Evolutionary conservation across 2,329 filamentous ascomycete genomes (phyloP), one percentile per base, ranked within the genome.

Genomic region (Acrodontium crateriforme): DNA sequence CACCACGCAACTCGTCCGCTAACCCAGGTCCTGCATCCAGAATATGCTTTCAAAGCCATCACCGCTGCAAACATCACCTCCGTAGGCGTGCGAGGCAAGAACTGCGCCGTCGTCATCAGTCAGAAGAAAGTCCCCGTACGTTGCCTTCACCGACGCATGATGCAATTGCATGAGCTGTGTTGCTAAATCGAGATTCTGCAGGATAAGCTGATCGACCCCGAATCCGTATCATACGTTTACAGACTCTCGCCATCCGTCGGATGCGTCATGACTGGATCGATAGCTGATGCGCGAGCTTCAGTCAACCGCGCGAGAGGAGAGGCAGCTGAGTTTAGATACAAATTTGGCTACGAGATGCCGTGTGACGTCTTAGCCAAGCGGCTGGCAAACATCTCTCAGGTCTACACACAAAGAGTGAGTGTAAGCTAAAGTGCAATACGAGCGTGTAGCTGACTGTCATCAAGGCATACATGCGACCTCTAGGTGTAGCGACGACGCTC

Each of bases 21-120:
- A 23, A 10, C 8, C 29, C 16, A 32, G 30, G 6, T 14, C 23
- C 35, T 26, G 35, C 23, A 8, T 22, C 25, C 55, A 95, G 89
- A 98, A 71, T 98, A 98, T 87, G 89, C 89, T 48, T 98, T 98
- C 76, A 98, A 98, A 68, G 89, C 89, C 34, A 98, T 98, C 62
- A 98, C 89, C 46, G 87, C 89, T 37, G 89, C 89, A 46, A 95
- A 95, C 62, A 95, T 98, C 65, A 98, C 92, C 69, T 89, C 89
- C 37, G 73, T 98, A 57, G 89, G 89, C 47, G 74, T 98, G 45
- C 73, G 84, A 54, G 89, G 89, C 59, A 98, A 98, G 70, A 74
- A 89, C 63, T 95, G 87, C 52, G 89, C 89, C 18, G 89, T 98
- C 24, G 82, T 98, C 29, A 66, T 98, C 55, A 95, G 89, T 38